A percentile compares a stretch with the other conserved stretches of the same genome.
Evolutionary conservation across 2,329 filamentous ascomycete species (phyloP).

Genomic region (Dryadomyces sulphureus): DNA sequence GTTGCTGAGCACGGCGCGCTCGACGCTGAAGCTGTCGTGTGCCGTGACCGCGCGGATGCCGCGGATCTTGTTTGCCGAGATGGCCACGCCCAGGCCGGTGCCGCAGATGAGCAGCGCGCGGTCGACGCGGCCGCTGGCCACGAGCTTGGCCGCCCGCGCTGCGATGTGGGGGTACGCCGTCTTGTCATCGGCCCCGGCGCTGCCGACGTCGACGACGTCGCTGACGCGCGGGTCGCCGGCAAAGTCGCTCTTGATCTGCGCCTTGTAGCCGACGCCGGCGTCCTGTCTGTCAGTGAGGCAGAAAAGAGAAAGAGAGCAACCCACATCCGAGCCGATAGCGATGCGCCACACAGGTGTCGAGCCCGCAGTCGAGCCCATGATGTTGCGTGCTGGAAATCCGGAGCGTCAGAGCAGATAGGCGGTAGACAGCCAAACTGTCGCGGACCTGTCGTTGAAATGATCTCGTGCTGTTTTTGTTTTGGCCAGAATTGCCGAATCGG

Average conservation of each 20-base stretch:
- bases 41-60: slow-evolving; percentile 79
- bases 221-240: slow-evolving; percentile 50
- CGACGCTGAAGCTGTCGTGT: slow-evolving; percentile 74
- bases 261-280: slow-evolving; percentile 66
- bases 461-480: background rate
- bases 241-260: slow-evolving; percentile 60
- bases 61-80: slow-evolving; percentile 76
- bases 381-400: too few relatives aligned
- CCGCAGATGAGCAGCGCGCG: slow-evolving; percentile 73
- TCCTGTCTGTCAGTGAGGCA: slow-evolving; percentile 3
- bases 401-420: too few relatives aligned
- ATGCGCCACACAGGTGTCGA: slow-evolving; percentile 37
- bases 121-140: slow-evolving; percentile 10
- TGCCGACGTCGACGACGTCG: slow-evolving; percentile 60
- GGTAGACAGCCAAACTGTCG: too few relatives aligned
- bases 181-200: slow-evolving; percentile 50
- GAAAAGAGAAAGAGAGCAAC: slow-evolving; percentile 9
- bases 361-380: too few relatives aligned
- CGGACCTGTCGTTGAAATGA: too few relatives aligned
- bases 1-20: slow-evolving; percentile 68
- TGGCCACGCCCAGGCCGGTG: slow-evolving; percentile 75
- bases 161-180: slow-evolving; percentile 68
- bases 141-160: slow-evolving; percentile 10
- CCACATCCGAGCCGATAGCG: slow-evolving; percentile 38
- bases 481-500: slow-evolving; percentile 5